phyloP scores from a whole-genome alignment of 2,329 filamentous ascomycete species.

The Fusarium dimerum region DNA sequence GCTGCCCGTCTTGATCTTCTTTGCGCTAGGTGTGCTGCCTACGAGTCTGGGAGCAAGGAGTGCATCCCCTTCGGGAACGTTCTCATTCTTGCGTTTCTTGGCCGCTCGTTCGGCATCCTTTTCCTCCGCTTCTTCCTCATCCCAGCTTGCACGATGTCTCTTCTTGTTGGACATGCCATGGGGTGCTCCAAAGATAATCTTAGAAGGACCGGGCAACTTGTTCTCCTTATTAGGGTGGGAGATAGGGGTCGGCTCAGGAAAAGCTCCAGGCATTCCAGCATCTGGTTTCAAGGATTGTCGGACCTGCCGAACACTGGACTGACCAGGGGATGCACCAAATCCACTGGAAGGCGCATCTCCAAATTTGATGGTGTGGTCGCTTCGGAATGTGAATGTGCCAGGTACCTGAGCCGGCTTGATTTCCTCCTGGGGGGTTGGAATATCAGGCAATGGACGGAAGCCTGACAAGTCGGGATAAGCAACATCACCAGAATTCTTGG shows the following conservation, averaged over 20 bases:
- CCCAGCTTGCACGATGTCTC: conserved; percentile 57
- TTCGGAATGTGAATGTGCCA: conserved; percentile 65
- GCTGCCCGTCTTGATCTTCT: conserved; percentile 37
- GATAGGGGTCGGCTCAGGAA: conserved; percentile 42
- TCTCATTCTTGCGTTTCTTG: conserved; percentile 60
- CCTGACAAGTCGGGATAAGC: conserved; percentile 56
- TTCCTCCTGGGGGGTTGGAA: conserved; percentile 26
- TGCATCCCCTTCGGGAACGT: conserved; percentile 52
- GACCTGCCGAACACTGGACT: conserved; percentile 62
- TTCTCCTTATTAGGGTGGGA: conserved; percentile 58
- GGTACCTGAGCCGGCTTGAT: conserved; percentile 44
- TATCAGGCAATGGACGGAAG: conserved; percentile 35
- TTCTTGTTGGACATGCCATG: conserved; percentile 69
- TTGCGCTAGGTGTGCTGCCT: conserved; percentile 37
- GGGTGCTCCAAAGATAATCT: conserved; percentile 48
- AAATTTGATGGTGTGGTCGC: conserved; percentile 65
- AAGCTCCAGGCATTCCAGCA: conserved; percentile 56
- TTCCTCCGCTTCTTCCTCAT: conserved; percentile 56
- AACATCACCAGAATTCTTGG: conserved; percentile 37
- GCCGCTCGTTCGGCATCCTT: conserved; percentile 50
- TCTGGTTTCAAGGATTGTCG: conserved; percentile 50
- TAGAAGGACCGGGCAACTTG: conserved; percentile 39
- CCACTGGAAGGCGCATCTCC: conserved; percentile 47
- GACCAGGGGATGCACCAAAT: conserved; percentile 60
- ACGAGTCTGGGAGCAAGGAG: conserved; percentile 51